Conservation (phyloP, 108 stramenopile genomes). For the Thalassiosira profunda region DNA sequence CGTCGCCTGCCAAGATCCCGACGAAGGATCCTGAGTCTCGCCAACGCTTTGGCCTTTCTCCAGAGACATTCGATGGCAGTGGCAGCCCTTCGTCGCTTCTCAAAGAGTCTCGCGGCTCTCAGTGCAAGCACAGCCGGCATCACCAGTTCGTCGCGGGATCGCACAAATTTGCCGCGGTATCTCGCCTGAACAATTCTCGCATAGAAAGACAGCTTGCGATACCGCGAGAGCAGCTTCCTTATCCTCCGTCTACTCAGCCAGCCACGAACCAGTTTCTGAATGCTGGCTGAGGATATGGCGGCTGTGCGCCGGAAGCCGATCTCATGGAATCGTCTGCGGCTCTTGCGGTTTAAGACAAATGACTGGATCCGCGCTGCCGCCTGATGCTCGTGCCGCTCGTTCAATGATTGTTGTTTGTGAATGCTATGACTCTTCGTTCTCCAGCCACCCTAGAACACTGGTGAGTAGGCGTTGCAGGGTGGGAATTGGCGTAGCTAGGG, state of each 20-base stretch:
- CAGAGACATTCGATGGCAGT: constrained; percentile 1
- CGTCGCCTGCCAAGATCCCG: neutral
- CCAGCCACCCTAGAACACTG: too few relatives aligned
- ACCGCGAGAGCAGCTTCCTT: neutral
- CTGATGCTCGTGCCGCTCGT: neutral
- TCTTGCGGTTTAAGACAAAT: neutral
- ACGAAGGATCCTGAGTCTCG: neutral
- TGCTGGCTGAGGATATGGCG: neutral
- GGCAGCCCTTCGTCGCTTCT: neutral
- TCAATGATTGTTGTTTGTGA: too few relatives aligned
- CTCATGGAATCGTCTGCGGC: neutral
- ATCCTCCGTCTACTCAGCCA: constrained; percentile 1
- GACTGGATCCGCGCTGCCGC: constrained; percentile 8
- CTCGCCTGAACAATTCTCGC: neutral
- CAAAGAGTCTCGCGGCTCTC: neutral
- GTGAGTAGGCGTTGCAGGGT: too few relatives aligned
- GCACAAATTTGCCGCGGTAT: constrained; percentile 1
- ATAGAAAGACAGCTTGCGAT: neutral
- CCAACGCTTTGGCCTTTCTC: neutral
- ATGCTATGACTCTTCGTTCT: too few relatives aligned
- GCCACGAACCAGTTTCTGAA: neutral
- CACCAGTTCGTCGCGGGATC: neutral
- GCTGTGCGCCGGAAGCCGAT: neutral
- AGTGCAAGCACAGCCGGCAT: constrained; percentile 4
- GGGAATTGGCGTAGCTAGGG: too few relatives aligned